Evolutionary conservation across 768 basidiomycete species (phyloP).

Genomic region (Myochromella boudieri): DNA sequence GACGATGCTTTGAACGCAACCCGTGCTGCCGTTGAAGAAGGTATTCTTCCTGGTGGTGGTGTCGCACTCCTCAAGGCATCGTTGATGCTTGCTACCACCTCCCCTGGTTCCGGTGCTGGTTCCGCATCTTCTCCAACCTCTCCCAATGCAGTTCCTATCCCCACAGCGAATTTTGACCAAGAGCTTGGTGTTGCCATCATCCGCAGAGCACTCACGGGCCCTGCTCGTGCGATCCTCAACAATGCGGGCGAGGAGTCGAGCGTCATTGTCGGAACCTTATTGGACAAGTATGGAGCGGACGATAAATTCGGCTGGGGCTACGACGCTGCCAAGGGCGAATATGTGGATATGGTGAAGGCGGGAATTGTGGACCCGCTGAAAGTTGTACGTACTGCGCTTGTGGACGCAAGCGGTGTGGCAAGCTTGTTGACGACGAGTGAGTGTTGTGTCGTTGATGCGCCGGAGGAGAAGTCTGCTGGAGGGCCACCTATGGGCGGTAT

Average conservation of each 20-base stretch:
- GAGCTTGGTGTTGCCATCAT: constrained; percentile 94
- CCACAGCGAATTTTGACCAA: constrained; percentile 93
- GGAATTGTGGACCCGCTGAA: constrained; percentile 97
- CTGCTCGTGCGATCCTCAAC: constrained; percentile 83
- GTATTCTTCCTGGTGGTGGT: constrained; percentile 96
- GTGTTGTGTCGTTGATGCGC: constrained; percentile 88
- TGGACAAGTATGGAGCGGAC: constrained; percentile 61
- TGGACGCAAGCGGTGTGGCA: constrained; percentile 93
- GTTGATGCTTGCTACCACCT: constrained; percentile 61
- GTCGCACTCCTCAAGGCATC: constrained; percentile 89
- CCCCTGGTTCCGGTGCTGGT: constrained; percentile 43
- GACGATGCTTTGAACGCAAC: constrained; percentile 98
- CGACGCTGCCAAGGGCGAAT: constrained; percentile 90
- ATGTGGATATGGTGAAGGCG: constrained; percentile 89
- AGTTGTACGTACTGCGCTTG: constrained; percentile 90
- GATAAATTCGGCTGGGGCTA: constrained; percentile 90
- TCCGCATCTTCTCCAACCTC: constrained; percentile 50
- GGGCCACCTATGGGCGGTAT: constrained; percentile 48
- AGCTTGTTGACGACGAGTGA: constrained; percentile 92
- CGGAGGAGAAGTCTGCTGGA: constrained; percentile 67
- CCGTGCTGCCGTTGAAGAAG: constrained; percentile 96
- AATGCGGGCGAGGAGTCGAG: constrained; percentile 95
- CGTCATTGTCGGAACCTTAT: constrained; percentile 88
- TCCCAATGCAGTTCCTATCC: constrained; percentile 64
- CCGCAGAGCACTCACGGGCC: constrained; percentile 79